phyloP scores from a whole-genome alignment of 2,329 filamentous ascomycete genomes.

The Fusarium agapanthi region DNA sequence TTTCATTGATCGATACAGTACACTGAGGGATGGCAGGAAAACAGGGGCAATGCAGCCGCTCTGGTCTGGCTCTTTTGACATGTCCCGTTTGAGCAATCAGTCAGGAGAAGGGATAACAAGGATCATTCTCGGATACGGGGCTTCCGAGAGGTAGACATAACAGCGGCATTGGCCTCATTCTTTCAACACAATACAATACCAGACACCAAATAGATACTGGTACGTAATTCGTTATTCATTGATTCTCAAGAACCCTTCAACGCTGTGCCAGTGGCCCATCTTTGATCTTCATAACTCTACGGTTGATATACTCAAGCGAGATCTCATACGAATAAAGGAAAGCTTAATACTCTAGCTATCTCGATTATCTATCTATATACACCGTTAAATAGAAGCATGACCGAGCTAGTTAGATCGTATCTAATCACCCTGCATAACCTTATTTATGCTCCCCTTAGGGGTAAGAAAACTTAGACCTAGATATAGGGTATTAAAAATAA shows the following conservation, averaged over 20 bases:
- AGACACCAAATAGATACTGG: background rate
- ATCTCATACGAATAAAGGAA: background rate
- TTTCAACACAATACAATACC: background rate
- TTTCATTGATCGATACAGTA: constrained; percentile 10
- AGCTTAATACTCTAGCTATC: background rate
- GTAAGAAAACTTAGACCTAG: too few species aligned
- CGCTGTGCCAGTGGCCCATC: background rate
- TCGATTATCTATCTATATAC: constrained; percentile 2
- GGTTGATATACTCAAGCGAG: background rate
- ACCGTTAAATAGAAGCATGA: background rate
- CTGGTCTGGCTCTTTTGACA: background rate
- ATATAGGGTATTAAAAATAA: too few species aligned
- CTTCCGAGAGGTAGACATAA: background rate
- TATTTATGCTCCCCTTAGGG: background rate
- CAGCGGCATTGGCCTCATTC: background rate
- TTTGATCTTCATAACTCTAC: background rate
- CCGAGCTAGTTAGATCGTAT: background rate
- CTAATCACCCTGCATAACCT: background rate
- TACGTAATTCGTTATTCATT: background rate
- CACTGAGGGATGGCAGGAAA: constrained; percentile 3
- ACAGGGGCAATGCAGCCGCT: constrained; percentile 2
- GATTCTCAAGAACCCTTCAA: background rate
- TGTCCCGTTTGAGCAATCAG: background rate
- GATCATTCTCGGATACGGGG: background rate
- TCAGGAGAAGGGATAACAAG: background rate